These are phyloP conservation scores for Phyllosticta citribraziliensis DNA, from an alignment of 2,329 filamentous ascomycete species.

Conservation along the genomic window DNA sequence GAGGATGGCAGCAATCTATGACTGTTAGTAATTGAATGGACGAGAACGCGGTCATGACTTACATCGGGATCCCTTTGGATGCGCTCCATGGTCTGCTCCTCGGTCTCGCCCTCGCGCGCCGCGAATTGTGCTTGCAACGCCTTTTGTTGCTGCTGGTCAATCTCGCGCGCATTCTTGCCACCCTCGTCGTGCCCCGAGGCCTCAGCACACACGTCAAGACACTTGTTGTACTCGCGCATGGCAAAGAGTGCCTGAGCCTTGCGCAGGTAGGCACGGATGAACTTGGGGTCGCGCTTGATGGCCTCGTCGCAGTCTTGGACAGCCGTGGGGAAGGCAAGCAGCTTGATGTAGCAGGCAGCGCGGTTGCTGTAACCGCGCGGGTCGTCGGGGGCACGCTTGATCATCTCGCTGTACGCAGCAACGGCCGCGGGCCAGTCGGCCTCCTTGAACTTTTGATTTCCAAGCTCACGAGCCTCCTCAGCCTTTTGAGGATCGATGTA, in stretches of 20 bases:
- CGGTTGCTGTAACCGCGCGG: slow-evolving; percentile 95
- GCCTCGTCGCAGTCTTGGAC: slow-evolving; percentile 87
- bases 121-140: slow-evolving; percentile 83
- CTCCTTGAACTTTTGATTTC: slow-evolving; percentile 96
- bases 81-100: slow-evolving; percentile 88
- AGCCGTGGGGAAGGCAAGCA: slow-evolving; percentile 89
- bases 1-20: slow-evolving; percentile 75
- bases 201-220: slow-evolving; percentile 77
- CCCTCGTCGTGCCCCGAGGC: slow-evolving; percentile 67
- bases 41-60: slow-evolving; percentile 28
- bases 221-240: slow-evolving; percentile 97
- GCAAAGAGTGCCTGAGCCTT: slow-evolving; percentile 93
- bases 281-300: slow-evolving; percentile 81
- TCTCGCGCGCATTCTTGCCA: slow-evolving; percentile 77
- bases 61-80: slow-evolving; percentile 87
- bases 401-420: slow-evolving; percentile 91
- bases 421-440: slow-evolving; percentile 92
- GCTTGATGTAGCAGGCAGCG: slow-evolving; percentile 91
- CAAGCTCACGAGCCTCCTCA: slow-evolving; percentile 87
- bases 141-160: slow-evolving; percentile 90
- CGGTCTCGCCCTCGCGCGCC: slow-evolving; percentile 84
- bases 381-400: slow-evolving; percentile 87
- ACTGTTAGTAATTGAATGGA: not conserved
- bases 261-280: slow-evolving; percentile 91
- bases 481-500: slow-evolving; percentile 89